Percentiles rank a stretch among this genome's conserved stretches.
Evolutionary conservation across 495 filamentous ascomycete genomes (phyloP).

Genomic region (Aspergillus indologenus): DNA sequence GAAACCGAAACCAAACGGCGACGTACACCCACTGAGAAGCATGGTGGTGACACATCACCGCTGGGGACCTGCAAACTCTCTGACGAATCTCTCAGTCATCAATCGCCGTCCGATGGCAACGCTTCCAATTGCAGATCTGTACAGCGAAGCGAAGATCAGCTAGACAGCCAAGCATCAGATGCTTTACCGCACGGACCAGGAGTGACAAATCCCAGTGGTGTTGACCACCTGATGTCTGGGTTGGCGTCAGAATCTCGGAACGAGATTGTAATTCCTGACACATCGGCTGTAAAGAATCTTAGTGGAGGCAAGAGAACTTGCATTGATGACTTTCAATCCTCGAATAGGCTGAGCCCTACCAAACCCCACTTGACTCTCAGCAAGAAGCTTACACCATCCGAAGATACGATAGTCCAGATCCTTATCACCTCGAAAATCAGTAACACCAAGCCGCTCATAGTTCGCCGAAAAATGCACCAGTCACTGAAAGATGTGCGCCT

Average conservation of each 20-base stretch:
- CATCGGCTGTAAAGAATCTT: not conserved
- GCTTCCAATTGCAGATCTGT: not conserved
- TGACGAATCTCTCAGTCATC: not conserved
- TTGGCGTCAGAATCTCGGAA: not conserved
- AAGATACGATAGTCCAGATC: constrained; percentile 58
- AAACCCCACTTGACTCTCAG: not conserved
- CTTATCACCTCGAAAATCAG: constrained; percentile 68
- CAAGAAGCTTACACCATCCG: not conserved
- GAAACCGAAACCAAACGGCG: constrained; percentile 12
- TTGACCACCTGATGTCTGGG: not conserved
- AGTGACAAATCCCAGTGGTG: not conserved
- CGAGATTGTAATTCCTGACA: not conserved
- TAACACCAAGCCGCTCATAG: constrained; percentile 59
- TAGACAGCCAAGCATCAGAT: not conserved
- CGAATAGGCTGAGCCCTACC: not conserved
- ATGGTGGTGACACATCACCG: constrained; percentile 11
- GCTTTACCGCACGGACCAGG: not conserved
- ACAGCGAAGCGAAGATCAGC: not conserved
- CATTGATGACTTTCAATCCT: not conserved
- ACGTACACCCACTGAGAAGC: constrained; percentile 2
- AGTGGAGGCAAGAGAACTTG: not conserved
- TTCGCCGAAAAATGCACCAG: constrained; percentile 65
- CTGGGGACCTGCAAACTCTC: not conserved
- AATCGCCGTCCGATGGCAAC: not conserved
- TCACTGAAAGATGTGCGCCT: constrained; percentile 60